Evolutionary conservation across 768 basidiomycete genomes (phyloP), one percentile per base, ranked within the genome.

Genomic region (Neoboletus brunneissimus): DNA sequence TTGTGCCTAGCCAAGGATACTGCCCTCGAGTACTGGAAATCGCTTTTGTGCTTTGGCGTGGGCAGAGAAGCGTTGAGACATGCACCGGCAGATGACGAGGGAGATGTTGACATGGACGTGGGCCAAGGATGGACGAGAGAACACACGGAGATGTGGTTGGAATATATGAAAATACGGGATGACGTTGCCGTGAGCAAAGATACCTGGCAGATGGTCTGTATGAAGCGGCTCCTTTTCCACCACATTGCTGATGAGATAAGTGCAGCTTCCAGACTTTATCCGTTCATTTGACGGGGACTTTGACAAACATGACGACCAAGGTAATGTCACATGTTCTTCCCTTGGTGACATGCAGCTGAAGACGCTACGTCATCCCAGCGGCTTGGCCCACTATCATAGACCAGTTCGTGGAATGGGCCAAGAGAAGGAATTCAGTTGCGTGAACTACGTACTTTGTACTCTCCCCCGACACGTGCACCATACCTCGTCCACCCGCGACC

Each of bases 321-420:
- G 91, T 89, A 58, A 43, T 48, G 37, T 41, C 52, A 37, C 76
- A 65, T 44, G 43, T 22, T 20, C 25, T 29, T 42, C 22, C 42
- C 49, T 56, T 42, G 42, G 32, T 46, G 7, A 15, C 44, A 12
- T 42, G 43, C 12, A 0, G 46, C 20, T 55, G 20, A 59, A 49
- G 11, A 29, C 53, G 25, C 62, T 47, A 40, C 54, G 54, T 58
- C 57, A 40, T 59, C 35, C 40, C 65, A 91, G 91, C 82, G 46
- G 88, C 92, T 2, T 94, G 91, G 91, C 91, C 91, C 5, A 91
- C 90, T 37, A 81, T 86, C 23, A 88, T 94, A 59, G 91, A 94
- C 63, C 89, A 90, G 50, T 93, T 91, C 63, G 89, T 91, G 16
- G 83, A 80, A 53, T 87, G 78, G 64, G 87, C 83, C 40, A 83